These are phyloP conservation scores for Nakazawaea ambrosiae DNA, from an alignment of 805 yeast species.

Conservation along the genomic window DNA sequence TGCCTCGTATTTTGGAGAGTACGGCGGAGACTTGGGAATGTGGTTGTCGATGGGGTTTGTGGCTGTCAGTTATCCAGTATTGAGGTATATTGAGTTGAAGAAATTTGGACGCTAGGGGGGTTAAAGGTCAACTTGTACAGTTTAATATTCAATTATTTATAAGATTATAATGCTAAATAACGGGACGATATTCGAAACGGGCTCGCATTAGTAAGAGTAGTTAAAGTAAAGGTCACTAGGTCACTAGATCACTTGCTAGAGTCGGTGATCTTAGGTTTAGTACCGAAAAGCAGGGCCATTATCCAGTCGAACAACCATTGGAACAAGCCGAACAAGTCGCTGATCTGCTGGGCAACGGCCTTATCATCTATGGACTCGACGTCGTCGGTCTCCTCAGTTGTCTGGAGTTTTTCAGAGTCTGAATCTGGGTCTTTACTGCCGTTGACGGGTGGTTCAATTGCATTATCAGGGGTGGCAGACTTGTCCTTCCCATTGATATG, in stretches of 20 bases:
- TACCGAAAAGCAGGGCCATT: constrained; percentile 2
- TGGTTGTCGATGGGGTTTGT: constrained; percentile 72
- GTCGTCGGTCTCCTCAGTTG: not conserved
- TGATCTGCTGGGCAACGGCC: constrained; percentile 1
- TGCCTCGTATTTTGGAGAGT: constrained; percentile 55
- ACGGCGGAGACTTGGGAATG: constrained; percentile 78
- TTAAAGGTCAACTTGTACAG: too few species aligned
- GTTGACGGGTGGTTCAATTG: not conserved
- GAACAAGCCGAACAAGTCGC: constrained; percentile 1
- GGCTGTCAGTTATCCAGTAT: constrained; percentile 52
- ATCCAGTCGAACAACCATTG: constrained; percentile 6
- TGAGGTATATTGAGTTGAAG: constrained; percentile 61
- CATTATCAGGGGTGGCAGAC: not conserved
- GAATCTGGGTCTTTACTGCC: not conserved
- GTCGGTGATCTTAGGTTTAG: too few species aligned
- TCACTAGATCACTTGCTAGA: too few species aligned
- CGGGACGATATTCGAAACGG: too few species aligned
- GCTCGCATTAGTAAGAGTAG: too few species aligned
- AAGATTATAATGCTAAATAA: too few species aligned
- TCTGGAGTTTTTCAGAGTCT: not conserved
- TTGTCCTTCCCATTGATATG: not conserved
- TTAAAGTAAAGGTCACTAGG: too few species aligned
- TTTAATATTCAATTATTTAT: too few species aligned
- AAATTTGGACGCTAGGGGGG: constrained; percentile 35
- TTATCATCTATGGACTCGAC: constrained; percentile 2